Evolutionary conservation across 768 basidiomycete genomes (phyloP).

Genomic region (Naematelia encephala): DNA sequence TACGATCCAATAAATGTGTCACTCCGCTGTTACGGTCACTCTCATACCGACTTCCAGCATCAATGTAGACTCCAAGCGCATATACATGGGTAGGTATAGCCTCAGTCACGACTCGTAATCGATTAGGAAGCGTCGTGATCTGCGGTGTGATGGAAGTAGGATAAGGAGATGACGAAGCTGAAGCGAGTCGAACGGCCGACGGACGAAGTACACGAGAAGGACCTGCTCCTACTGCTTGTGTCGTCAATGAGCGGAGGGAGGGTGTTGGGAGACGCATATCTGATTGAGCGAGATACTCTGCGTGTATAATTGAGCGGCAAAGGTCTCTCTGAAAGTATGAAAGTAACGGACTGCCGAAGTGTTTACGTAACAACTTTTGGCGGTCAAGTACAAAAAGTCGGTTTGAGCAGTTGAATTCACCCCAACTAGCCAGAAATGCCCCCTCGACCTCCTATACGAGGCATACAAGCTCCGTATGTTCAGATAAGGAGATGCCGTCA

Average conservation of each 20-base stretch:
- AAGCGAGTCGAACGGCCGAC: neutral
- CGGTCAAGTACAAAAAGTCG: neutral
- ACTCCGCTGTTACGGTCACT: slow-evolving; percentile 67
- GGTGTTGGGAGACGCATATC: neutral
- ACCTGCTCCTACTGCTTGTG: neutral
- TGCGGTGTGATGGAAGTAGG: neutral
- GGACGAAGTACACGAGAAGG: neutral
- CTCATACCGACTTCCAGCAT: slow-evolving; percentile 90
- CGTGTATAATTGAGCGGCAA: too few species aligned
- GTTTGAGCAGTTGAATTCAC: neutral
- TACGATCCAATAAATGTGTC: slow-evolving; percentile 86
- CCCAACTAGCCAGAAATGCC: neutral
- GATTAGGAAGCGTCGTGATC: slow-evolving; percentile 84
- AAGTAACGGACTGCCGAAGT: too few species aligned
- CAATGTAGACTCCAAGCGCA: slow-evolving; percentile 86
- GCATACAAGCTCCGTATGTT: neutral
- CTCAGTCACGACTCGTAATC: slow-evolving; percentile 87
- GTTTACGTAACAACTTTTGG: too few species aligned
- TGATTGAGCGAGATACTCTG: neutral
- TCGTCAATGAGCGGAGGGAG: neutral
- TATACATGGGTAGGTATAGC: slow-evolving; percentile 89
- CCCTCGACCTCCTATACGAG: neutral
- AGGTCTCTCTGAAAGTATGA: too few species aligned
- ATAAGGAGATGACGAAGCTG: neutral
- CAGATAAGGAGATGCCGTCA: neutral